Evolutionary conservation across 495 filamentous ascomycete species (phyloP), one percentile per base, ranked within the genome.

Genomic region (Tuber magnatum): DNA sequence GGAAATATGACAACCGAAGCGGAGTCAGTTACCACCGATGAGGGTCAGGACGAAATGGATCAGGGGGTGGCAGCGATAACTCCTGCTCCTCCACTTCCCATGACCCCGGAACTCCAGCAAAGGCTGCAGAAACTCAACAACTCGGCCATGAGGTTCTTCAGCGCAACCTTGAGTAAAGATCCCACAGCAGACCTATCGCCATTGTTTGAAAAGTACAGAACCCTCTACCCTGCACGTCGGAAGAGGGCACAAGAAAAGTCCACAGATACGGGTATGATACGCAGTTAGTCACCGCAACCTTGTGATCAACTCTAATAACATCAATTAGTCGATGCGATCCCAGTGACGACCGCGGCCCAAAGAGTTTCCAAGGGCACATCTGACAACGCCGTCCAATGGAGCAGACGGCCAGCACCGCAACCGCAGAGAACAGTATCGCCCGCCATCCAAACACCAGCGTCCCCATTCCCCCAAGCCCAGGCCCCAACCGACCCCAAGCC

Each of bases 51-150:
- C 28, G 56, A 65, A 65, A 65, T 65, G 12, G 56, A 65, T 65
- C 56, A 65, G 28, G 56, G 12, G 56, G 56, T 65, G 28, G 56
- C 28, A 32, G 32, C 56, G 14, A 35, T 28, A 35, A 28, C 28
- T 65, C 56, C 28, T 35, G 3, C 56, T 65, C 56, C 56, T 20
- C 28, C 56, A 18, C 14, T 65, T 65, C 32, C 56, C 5, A 65
- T 65, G 56, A 65, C 56, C 56, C 56, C 56, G 14, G 56, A 65
- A 12, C 56, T 65, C 56, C 56, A 65, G 56, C 56, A 65, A 35
- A 65, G 56, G 56, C 56, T 65, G 56, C 56, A 65, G 56, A 65
- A 65, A 65, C 56, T 65, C 56, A 65, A 65, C 56, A 65, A 35
- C 56, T 65, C 28, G 32, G 56, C 56, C 3, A 65, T 65, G 56